Evolutionary conservation across 495 filamentous ascomycete species (phyloP).

Genomic region (Hyaloscypha hepaticicola): DNA sequence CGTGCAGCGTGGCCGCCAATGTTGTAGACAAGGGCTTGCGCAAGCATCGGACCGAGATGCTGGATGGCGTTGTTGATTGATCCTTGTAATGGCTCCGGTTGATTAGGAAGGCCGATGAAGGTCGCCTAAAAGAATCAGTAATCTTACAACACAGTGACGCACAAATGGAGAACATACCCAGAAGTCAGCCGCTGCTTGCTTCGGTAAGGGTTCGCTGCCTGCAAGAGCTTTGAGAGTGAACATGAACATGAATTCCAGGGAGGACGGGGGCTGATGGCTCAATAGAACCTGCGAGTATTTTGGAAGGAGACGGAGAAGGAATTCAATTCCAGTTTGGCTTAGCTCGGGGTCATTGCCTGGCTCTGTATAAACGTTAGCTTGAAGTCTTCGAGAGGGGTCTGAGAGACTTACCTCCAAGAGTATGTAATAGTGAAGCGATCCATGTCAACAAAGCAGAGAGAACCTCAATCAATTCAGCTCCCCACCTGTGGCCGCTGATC

Average conservation of each 20-base stretch:
- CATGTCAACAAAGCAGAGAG: constrained; percentile 60
- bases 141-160: not conserved
- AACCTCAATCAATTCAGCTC: constrained; percentile 39
- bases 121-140: constrained; percentile 39
- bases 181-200: constrained; percentile 74
- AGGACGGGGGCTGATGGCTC: constrained; percentile 43
- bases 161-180: constrained; percentile 58
- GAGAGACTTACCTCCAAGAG: constrained; percentile 53
- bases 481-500: constrained; percentile 51
- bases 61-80: constrained; percentile 54
- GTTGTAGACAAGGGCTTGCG: constrained; percentile 60
- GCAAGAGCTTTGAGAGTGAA: constrained; percentile 73
- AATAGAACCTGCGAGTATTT: constrained; percentile 61
- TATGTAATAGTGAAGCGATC: constrained; percentile 62
- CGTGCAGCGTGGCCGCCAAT: constrained; percentile 72
- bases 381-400: constrained; percentile 20
- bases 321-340: constrained; percentile 71
- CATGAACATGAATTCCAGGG: constrained; percentile 68
- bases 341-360: constrained; percentile 76
- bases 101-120: constrained; percentile 45
- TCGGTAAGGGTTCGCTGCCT: constrained; percentile 74
- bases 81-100: constrained; percentile 41
- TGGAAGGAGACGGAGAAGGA: constrained; percentile 64
- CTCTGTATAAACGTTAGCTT: constrained; percentile 35
- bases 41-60: constrained; percentile 58